Base-by-base conservation (phyloP, 176 grass and related monocot species). In the Ensete glaucum region DNA sequence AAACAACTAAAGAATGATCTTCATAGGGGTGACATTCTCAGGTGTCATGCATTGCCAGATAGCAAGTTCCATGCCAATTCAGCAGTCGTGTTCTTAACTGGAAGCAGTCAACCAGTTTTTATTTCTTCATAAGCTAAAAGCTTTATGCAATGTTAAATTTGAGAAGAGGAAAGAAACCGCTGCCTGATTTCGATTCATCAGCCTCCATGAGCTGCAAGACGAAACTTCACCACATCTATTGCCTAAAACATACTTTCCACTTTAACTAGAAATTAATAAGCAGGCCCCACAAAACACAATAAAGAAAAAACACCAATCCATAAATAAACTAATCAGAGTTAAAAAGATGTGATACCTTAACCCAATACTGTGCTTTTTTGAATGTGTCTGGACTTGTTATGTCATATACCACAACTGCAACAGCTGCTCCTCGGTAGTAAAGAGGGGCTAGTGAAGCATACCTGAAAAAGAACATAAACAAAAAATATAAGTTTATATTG, bases 341-440 rank as follows among this genome's bases (percentile, higher is more conserved):
- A 2, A 56, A 71, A 71, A 6, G 14, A 16, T 55, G 11, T 26
- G 53, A 75, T 87, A 98, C 90, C 94, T 98, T 93, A 72, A 98
- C 90, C 94, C 90, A 98, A 56, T 93, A 98, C 72, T 98, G 86
- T 67, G 94, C 94, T 91, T 98, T 98, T 75, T 66, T 91, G 78
- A 98, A 98, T 67, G 94, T 91, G 75, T 98, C 94, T 67, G 84
- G 81, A 79, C 88, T 98, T 66, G 90, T 98, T 89, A 98, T 98
- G 76, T 93, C 94, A 54, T 98, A 98, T 14, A 93, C 94, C 79
- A 98, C 84, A 78, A 93, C 77, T 71, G 94, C 90, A 73, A 85
- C 94, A 80, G 88, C 86, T 79, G 90, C 94, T 78, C 90, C 90
- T 89, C 94, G 89, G 78, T 98, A 93, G 77, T 98, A 93, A 82